Conservation (phyloP, 345 rosid species). For the Lumnitzera littorea region DNA sequence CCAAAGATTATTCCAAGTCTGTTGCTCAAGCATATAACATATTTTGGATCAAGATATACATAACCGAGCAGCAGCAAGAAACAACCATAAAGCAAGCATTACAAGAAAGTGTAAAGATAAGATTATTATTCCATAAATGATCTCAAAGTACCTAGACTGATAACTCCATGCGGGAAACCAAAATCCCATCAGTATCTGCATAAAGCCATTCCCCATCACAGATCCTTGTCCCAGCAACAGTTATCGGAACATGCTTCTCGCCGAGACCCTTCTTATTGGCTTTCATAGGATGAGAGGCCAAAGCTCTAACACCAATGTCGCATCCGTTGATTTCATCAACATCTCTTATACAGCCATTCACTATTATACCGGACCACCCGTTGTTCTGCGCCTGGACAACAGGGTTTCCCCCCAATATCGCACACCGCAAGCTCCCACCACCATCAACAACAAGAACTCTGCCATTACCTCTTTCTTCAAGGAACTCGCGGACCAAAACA, state of each 20-base stretch:
- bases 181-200: slow-evolving; percentile 20
- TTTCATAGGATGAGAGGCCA: slow-evolving; percentile 48
- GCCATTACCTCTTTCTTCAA: slow-evolving; percentile 40
- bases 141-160: slow-evolving; percentile 11
- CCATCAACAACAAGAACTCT: slow-evolving; percentile 25
- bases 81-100: no score
- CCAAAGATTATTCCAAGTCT: no score
- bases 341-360: slow-evolving; percentile 45
- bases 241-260: slow-evolving; percentile 16
- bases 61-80: no score
- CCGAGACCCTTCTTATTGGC: slow-evolving; percentile 30
- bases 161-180: slow-evolving; percentile 13
- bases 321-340: slow-evolving; percentile 51
- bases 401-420: slow-evolving; percentile 22
- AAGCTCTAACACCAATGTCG: slow-evolving; percentile 43
- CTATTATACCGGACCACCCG: slow-evolving; percentile 50
- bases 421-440: slow-evolving; percentile 18
- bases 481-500: slow-evolving; percentile 40
- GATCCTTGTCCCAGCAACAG: slow-evolving; percentile 20
- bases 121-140: background rate
- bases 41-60: no score
- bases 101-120: no score
- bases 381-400: slow-evolving; percentile 38
- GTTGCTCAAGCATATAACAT: no score
- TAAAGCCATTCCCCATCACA: slow-evolving; percentile 19